phyloP scores from a whole-genome alignment of 2,329 filamentous ascomycete species.

The Rutstroemia sp. region DNA sequence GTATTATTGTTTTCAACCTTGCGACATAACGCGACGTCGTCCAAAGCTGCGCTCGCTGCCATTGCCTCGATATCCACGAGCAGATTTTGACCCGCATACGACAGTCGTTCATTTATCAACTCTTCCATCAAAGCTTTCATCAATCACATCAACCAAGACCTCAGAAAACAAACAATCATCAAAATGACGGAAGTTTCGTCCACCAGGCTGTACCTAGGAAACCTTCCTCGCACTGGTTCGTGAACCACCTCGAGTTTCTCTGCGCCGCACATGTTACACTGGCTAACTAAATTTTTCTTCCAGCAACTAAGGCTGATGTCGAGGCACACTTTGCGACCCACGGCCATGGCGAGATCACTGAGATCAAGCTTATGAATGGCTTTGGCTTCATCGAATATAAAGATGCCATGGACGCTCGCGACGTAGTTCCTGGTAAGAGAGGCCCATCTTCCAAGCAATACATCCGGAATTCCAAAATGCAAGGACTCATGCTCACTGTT shows the following conservation, averaged over 20 bases:
- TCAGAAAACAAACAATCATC: constrained; percentile 5
- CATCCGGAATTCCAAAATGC: not conserved
- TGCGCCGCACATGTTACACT: not conserved
- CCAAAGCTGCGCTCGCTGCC: not conserved
- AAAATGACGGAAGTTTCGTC: constrained; percentile 79
- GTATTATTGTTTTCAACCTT: not conserved
- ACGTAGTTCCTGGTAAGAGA: constrained; percentile 87
- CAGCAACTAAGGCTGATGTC: constrained; percentile 94
- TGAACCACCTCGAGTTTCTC: constrained; percentile 12
- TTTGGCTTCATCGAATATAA: constrained; percentile 99
- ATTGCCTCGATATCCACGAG: too few relatives aligned
- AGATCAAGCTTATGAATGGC: constrained; percentile 99
- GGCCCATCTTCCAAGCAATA: not conserved
- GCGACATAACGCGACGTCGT: constrained; percentile 1
- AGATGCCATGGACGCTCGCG: constrained; percentile 94
- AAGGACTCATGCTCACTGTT: constrained; percentile 14
- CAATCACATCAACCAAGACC: not conserved
- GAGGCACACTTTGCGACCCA: constrained; percentile 92
- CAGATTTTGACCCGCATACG: too few relatives aligned
- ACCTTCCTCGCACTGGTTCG: constrained; percentile 93
- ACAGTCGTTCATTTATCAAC: not conserved
- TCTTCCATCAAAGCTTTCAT: not conserved
- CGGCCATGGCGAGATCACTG: constrained; percentile 94
- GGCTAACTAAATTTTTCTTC: constrained; percentile 13
- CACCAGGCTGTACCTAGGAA: constrained; percentile 94